phyloP scores from a whole-genome alignment of 495 filamentous ascomycete genomes.

The Tuber borchii region DNA sequence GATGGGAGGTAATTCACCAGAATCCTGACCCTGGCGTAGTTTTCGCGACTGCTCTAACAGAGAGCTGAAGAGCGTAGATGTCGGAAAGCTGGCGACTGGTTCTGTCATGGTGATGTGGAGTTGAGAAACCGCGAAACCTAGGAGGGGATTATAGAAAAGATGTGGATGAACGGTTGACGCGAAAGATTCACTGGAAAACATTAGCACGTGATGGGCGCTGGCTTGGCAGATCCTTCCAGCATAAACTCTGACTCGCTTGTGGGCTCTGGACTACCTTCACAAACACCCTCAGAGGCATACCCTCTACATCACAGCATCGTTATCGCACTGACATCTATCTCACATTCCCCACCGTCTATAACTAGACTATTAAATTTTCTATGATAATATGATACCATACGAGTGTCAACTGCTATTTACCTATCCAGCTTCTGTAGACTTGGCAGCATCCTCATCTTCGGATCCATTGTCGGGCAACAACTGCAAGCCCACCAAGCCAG shows the following conservation, averaged over 20 bases:
- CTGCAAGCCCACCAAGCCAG: slow-evolving; percentile 1
- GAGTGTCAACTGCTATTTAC: neutral
- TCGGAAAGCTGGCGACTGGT: slow-evolving; percentile 27
- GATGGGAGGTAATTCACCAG: slow-evolving; percentile 39
- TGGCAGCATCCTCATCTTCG: slow-evolving; percentile 27
- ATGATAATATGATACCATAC: neutral
- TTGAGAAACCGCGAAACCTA: slow-evolving; percentile 1
- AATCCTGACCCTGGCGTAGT: slow-evolving; percentile 41
- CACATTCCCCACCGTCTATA: neutral
- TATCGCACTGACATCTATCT: slow-evolving; percentile 8
- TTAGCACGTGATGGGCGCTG: slow-evolving; percentile 14
- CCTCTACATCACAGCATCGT: neutral
- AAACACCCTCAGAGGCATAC: neutral
- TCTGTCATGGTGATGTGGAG: slow-evolving; percentile 34
- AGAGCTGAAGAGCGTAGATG: slow-evolving; percentile 40
- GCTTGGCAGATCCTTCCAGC: slow-evolving; percentile 19
- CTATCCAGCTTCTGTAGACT: slow-evolving; percentile 23
- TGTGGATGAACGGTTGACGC: slow-evolving; percentile 22
- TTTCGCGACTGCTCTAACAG: slow-evolving; percentile 42
- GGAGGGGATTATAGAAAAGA: slow-evolving; percentile 11
- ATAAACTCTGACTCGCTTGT: neutral
- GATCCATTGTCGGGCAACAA: slow-evolving; percentile 13
- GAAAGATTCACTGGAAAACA: slow-evolving; percentile 15
- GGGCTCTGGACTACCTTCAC: neutral
- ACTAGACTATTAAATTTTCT: neutral